Conservation (phyloP, 257 asterid species). For the Solanum tacnaense region DNA sequence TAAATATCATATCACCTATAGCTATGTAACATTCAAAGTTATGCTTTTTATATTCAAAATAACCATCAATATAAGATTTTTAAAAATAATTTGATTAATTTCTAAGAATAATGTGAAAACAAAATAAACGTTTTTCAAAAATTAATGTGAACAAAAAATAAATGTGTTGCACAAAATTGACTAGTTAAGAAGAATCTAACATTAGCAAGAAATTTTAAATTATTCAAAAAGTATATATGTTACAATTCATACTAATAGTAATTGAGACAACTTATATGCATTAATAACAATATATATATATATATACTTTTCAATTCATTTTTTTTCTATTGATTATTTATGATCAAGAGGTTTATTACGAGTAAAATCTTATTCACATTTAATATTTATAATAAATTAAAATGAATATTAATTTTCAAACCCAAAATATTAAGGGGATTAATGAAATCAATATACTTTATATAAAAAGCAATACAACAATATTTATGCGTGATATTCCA, state of each 20-base stretch:
- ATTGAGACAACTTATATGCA: neutral
- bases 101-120: too few species aligned
- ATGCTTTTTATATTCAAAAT: neutral
- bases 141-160: too few species aligned
- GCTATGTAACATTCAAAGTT: neutral
- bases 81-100: too few species aligned
- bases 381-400: neutral
- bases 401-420: neutral
- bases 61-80: neutral
- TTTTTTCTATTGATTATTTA: neutral
- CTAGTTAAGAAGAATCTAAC: neutral
- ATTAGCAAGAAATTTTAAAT: neutral
- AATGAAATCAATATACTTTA: neutral
- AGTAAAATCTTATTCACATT: neutral
- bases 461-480: neutral
- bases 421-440: neutral
- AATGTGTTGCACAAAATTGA: too few species aligned
- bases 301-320: neutral
- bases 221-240: neutral
- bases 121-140: too few species aligned
- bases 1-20: neutral
- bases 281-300: neutral
- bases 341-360: neutral
- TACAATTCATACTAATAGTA: neutral
- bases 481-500: neutral